Base-by-base conservation (phyloP, 768 basidiomycete genomes). In the Auriscalpium microsporum region DNA sequence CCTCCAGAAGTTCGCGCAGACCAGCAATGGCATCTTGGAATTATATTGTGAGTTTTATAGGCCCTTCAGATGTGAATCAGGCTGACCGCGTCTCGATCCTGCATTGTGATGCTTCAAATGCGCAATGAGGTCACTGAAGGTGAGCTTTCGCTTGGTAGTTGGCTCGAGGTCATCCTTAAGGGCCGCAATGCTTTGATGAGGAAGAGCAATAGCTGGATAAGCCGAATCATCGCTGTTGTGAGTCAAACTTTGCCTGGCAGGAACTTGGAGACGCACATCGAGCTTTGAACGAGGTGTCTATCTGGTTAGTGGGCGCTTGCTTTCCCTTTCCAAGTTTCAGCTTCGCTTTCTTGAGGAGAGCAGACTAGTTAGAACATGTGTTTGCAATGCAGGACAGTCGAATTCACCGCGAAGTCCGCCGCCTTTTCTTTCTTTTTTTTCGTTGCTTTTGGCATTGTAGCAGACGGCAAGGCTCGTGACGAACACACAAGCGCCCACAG, bases 271-370 rank as follows among this genome's bases (percentile, higher is more conserved):
- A 75, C 88, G 63, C 65, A 96, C 95, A 91, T 56, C 91, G 83
- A 35, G 92, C 84, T 68, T 94, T 93, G 80, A 95, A 97, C 1
- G 94, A 94, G 1, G 95, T 98, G 71, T 98, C 91, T 61, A 97
- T 81, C 6, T 82, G 90, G 77, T 98, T 98, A 47, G 73, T 77
- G 10, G 93, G 77, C 10, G 74, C 67, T 63, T 87, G 81, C 69
- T 94, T 98, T 45, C 90, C 93, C 68, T 95, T 99, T 37, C 95
- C 95, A 50, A 99, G 87, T 70, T 96, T 99, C 38, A 96, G 78
- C 69, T 90, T 97, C 23, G 91, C 84, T 91, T 94, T 97, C 92
- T 97, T 69, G 8, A 38, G 56, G 28, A 19, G 34, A 9, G 23
- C 8, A 35, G 17, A 49, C 5, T 13, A 5, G 4, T 44, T 17